Conservation (phyloP, 164 flowering plant species). For the Vitis vinifera region DNA sequence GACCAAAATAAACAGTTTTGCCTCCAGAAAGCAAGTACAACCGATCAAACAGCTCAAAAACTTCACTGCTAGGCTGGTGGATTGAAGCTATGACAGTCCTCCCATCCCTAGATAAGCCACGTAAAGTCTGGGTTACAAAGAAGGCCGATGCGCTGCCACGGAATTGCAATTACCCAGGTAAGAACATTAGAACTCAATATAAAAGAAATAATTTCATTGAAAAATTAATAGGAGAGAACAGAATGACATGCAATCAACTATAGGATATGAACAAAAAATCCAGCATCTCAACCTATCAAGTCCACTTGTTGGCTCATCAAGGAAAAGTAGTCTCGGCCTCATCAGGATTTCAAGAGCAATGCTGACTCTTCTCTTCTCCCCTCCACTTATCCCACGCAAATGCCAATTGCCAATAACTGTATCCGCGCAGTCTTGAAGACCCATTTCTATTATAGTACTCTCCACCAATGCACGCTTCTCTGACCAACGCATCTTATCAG, state of each 20-base stretch:
- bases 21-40: slow-evolving; percentile 92
- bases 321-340: slow-evolving; percentile 90
- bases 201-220: too few relatives aligned
- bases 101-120: slow-evolving; percentile 78
- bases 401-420: slow-evolving; percentile 95
- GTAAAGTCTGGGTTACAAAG: slow-evolving; percentile 88
- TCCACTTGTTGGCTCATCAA: slow-evolving; percentile 96
- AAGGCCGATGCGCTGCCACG: slow-evolving; percentile 87
- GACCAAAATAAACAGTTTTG: slow-evolving; percentile 87
- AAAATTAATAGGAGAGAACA: too few relatives aligned
- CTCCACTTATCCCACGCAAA: slow-evolving; percentile 90
- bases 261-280: too few relatives aligned
- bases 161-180: slow-evolving; percentile 2
- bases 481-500: slow-evolving; percentile 71
- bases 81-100: slow-evolving; percentile 93
- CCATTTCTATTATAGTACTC: slow-evolving; percentile 87
- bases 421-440: slow-evolving; percentile 90
- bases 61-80: slow-evolving; percentile 98
- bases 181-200: neutral
- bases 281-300: slow-evolving; percentile 66
- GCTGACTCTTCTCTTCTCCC: slow-evolving; percentile 90
- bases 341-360: slow-evolving; percentile 90
- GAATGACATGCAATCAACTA: too few relatives aligned
- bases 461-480: slow-evolving; percentile 80
- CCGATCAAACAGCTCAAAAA: slow-evolving; percentile 88